Conservation (phyloP, 179 eudicot genomes). For the Vitellaria paradoxa region DNA sequence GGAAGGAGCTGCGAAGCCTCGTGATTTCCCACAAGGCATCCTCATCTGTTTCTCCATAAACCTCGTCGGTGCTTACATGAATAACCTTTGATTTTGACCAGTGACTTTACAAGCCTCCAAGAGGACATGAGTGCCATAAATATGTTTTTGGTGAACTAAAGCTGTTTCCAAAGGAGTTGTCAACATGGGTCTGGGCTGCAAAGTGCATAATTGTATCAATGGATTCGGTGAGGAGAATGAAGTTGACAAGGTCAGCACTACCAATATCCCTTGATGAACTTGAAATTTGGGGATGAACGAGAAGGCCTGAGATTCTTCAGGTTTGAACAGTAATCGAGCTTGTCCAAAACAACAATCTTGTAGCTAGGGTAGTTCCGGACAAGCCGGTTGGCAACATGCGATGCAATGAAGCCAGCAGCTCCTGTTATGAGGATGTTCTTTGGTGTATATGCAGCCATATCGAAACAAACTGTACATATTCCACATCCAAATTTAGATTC, state of each 20-base stretch:
- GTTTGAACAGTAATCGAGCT: constrained; percentile 59
- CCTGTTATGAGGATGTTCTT: no score
- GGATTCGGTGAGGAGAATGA: constrained; percentile 47
- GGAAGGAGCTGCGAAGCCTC: constrained; percentile 57
- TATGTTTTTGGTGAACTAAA: constrained; percentile 62
- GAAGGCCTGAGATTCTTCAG: constrained; percentile 52
- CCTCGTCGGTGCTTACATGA: constrained; percentile 61
- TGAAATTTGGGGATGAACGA: constrained; percentile 44
- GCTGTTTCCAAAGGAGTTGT: constrained; percentile 36
- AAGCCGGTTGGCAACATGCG: constrained; percentile 46
- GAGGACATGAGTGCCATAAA: constrained; percentile 56
- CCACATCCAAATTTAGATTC: no score
- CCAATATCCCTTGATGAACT: constrained; percentile 63
- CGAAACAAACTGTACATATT: no score
- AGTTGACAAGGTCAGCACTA: constrained; percentile 59
- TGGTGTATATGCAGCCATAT: no score
- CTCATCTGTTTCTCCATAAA: constrained; percentile 61
- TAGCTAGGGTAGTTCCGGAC: constrained; percentile 46
- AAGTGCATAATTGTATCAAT: constrained; percentile 65
- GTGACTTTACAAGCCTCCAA: constrained; percentile 62
- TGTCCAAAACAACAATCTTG: constrained; percentile 59
- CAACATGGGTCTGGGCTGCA: constrained; percentile 50
- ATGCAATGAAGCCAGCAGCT: no score
- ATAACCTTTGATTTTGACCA: constrained; percentile 56
- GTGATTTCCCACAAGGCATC: constrained; percentile 78